Percentiles rank a stretch among this genome's conserved stretches.
Evolutionary conservation across 2,329 filamentous ascomycete species (phyloP).

Genomic region (Neofusicoccum kwambonambiense): DNA sequence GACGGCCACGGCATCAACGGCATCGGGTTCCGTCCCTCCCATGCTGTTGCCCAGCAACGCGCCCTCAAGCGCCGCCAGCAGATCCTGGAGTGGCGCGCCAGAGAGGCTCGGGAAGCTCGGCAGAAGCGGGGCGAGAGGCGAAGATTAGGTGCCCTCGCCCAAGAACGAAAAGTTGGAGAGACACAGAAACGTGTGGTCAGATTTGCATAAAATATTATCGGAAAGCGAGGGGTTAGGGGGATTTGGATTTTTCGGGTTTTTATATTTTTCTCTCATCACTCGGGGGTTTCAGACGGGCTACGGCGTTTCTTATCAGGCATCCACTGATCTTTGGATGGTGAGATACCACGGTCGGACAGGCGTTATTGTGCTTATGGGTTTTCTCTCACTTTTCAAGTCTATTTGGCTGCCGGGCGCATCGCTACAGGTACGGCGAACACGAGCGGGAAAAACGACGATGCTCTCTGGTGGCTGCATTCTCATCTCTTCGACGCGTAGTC

Average conservation of each 20-base stretch:
- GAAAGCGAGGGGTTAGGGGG: neutral
- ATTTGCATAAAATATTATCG: neutral
- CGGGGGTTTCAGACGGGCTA: neutral
- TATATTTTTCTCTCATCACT: neutral
- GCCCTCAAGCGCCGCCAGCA: constrained; percentile 58
- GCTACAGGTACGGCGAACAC: neutral
- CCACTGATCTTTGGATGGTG: constrained; percentile 11
- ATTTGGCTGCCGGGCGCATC: neutral
- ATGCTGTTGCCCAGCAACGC: constrained; percentile 57
- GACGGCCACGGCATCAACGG: constrained; percentile 65
- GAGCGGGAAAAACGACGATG: neutral
- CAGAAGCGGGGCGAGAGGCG: constrained; percentile 56
- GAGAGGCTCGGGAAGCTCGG: constrained; percentile 60
- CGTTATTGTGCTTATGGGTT: neutral
- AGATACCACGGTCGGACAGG: neutral
- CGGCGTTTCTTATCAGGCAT: neutral
- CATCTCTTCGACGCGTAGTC: neutral
- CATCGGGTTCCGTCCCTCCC: constrained; percentile 61
- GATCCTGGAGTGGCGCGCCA: constrained; percentile 57
- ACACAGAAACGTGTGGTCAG: constrained; percentile 7
- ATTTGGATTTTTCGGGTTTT: neutral
- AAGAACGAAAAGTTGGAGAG: neutral
- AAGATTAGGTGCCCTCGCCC: constrained; percentile 23
- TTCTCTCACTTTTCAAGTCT: neutral
- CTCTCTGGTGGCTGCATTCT: neutral